Conservation (phyloP, 1,284 basidiomycete species). For the Boletellus deceptivus region DNA sequence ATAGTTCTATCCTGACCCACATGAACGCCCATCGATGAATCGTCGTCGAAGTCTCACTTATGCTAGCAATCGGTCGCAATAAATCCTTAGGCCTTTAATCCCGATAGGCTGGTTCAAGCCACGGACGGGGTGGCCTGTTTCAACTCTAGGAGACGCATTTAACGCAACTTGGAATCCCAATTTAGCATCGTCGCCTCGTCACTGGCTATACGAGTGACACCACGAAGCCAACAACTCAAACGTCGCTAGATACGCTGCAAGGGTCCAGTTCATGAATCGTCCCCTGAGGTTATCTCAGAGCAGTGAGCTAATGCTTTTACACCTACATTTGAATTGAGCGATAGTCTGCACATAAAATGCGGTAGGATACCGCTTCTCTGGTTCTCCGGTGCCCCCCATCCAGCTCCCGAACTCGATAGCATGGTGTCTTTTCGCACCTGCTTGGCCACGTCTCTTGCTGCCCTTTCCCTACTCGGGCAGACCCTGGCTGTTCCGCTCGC, state of each 20-base stretch:
- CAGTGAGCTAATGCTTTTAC: too few relatives aligned
- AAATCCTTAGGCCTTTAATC: too few relatives aligned
- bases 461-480: neutral
- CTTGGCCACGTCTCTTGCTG: neutral
- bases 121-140: neutral
- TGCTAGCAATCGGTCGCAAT: too few relatives aligned
- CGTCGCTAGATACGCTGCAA: too few relatives aligned
- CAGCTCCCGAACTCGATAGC: neutral
- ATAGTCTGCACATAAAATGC: slow-evolving; percentile 3
- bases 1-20: too few relatives aligned
- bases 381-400: neutral
- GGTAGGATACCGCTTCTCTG: neutral
- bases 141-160: neutral
- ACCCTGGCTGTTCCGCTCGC: slow-evolving; percentile 3
- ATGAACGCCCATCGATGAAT: too few relatives aligned
- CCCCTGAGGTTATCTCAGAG: too few relatives aligned
- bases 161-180: neutral
- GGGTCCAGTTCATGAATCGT: too few relatives aligned
- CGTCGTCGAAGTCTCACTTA: too few relatives aligned
- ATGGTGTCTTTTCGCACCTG: slow-evolving; percentile 4
- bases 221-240: too few relatives aligned
- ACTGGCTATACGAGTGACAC: neutral
- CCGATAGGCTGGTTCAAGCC: too few relatives aligned
- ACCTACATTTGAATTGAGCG: neutral
- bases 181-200: neutral